These are phyloP conservation scores for Tilletia setariae DNA, from an alignment of 1,284 basidiomycete genomes.

Conservation along the genomic window DNA sequence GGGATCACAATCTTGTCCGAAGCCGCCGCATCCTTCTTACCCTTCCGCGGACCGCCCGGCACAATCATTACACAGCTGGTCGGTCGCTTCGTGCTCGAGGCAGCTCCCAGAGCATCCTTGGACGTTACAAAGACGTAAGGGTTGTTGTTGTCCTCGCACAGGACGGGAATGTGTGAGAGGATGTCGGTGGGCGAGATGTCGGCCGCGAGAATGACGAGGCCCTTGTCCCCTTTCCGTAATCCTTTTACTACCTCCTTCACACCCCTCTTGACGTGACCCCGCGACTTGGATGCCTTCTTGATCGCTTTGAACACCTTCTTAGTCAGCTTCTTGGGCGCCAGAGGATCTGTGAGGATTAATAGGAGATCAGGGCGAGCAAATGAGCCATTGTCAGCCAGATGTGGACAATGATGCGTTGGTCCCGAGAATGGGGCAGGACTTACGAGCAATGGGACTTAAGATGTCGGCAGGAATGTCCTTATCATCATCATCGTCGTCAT, in stretches of 20 bases:
- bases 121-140: conserved; percentile 71
- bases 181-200: conserved; percentile 99
- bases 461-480: conserved; percentile 10
- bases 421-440: too few species aligned
- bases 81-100: conserved; percentile 93
- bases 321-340: conserved; percentile 43
- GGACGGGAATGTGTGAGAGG: conserved; percentile 88
- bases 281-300: conserved; percentile 52
- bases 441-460: conserved; percentile 14
- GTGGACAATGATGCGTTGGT: too few species aligned
- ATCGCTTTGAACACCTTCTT: conserved; percentile 54
- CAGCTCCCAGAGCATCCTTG: conserved; percentile 76
- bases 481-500: conserved; percentile 16
- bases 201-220: conserved; percentile 82
- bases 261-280: conserved; percentile 53
- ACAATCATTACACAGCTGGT: conserved; percentile 92
- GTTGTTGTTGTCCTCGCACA: conserved; percentile 90
- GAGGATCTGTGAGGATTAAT: conserved; percentile 31
- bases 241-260: conserved; percentile 54
- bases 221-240: conserved; percentile 52
- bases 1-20: conserved; percentile 63
- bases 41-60: conserved; percentile 61
- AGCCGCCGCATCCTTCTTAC: conserved; percentile 63
- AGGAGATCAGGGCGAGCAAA: background rate
- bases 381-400: too few species aligned